Base-by-base conservation (phyloP, 352 stramenopile genomes). In the Phytophthora fragariaefolia region DNA sequence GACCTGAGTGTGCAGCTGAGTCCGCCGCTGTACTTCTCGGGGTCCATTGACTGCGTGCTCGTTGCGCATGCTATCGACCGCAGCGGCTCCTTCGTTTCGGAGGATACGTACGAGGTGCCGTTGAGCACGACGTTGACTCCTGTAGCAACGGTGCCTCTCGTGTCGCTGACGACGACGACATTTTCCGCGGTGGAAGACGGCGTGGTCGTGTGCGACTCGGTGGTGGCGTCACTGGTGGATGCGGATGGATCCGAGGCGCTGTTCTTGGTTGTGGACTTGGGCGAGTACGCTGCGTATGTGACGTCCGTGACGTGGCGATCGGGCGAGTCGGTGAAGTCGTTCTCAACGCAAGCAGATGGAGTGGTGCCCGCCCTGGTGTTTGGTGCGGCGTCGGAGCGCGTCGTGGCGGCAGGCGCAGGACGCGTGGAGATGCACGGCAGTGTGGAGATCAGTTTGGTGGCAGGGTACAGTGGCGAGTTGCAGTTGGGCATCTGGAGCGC, bases 201-300 rank as follows among this genome's bases (percentile, higher is more conserved):
- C 8, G 53, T 67, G 30, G 52, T 76, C 1, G 32, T 71, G 4
- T 73, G 63, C 1, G 63, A 71, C 45, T 51, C 55, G 17, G 58
- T 81, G 1, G 26, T n/a, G 18, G 69, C 69, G 3, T 69, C 58
- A 4, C 46, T 85, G 27, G 52, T 76, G 27, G 76, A 85, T 65
- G 52, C 63, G 4, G 76, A 85, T 20, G 67, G 71, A 12, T 85
- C 76, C 0, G 73, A 85, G 42, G 40, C 36, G 9, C 34, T 79
- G 17, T 80, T 69, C 38, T 58, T 85, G 20, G 55, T 64, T 7
- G 49, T 79, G 40, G 50, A 80, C 23, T 63, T 81, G 3, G 51
- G 70, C 1, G 50, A 63, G 27, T 63, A 61, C 32, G 30, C 36
- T 18, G 6, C 22, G 50, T 56, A 65, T n/a, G 58, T 64, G 32